A percentile compares a stretch with the other conserved stretches of the same genome.
phyloP scores from a whole-genome alignment of 805 yeast species.

The Candida pseudofarinosa region DNA sequence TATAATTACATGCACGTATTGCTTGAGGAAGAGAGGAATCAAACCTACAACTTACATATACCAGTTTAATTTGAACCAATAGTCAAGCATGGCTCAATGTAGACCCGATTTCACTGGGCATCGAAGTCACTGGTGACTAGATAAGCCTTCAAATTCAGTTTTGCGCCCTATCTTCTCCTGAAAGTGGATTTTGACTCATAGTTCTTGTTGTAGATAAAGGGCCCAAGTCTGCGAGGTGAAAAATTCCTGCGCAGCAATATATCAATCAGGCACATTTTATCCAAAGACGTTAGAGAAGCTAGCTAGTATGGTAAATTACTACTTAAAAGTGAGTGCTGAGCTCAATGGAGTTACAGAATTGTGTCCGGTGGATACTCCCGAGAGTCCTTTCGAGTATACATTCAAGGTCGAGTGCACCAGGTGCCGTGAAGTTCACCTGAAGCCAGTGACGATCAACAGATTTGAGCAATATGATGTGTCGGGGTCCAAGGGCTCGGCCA shows the following conservation, averaged over 20 bases:
- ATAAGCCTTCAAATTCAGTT: too few relatives aligned
- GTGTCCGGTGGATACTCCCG: conserved; percentile 55
- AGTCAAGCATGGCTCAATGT: too few relatives aligned
- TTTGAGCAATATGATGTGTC: conserved; percentile 61
- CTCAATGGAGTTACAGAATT: conserved; percentile 54
- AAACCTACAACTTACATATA: too few relatives aligned
- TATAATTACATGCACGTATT: too few relatives aligned
- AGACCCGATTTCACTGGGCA: too few relatives aligned
- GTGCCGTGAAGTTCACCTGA: conserved; percentile 75
- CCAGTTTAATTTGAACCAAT: too few relatives aligned
- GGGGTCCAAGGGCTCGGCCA: conserved; percentile 80
- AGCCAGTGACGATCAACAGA: conserved; percentile 63
- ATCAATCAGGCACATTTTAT: background rate
- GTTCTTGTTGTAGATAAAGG: background rate
- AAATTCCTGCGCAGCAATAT: background rate
- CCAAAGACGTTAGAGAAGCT: background rate
- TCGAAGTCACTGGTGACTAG: too few relatives aligned
- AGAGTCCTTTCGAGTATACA: conserved; percentile 67
- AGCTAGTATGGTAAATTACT: conserved; percentile 33
- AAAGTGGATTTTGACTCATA: too few relatives aligned
- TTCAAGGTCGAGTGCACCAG: conserved; percentile 71
- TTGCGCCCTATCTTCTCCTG: too few relatives aligned
- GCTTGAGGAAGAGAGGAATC: too few relatives aligned
- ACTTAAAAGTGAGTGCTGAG: conserved; percentile 40
- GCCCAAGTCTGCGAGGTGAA: background rate